Conservation (phyloP, 2,329 filamentous ascomycete genomes). For the Arachnomyces sp. region DNA sequence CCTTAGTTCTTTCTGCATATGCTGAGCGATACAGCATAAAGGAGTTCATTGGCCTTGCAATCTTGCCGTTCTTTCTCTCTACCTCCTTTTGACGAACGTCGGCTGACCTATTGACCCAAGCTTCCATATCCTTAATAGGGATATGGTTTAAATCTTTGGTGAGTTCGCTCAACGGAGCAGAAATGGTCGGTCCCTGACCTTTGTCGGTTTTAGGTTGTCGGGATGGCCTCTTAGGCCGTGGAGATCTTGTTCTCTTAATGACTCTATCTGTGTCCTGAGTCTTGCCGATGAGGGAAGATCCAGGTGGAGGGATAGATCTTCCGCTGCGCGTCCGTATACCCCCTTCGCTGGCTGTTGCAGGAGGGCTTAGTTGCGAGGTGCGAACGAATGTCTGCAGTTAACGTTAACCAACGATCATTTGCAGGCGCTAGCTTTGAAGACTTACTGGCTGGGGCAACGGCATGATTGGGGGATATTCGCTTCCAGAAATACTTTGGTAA, state of each 20-base stretch:
- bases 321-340: slow-evolving; percentile 10
- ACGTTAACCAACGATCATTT: neutral
- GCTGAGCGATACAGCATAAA: slow-evolving; percentile 97
- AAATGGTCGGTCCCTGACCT: slow-evolving; percentile 7
- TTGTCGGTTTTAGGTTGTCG: slow-evolving; percentile 12
- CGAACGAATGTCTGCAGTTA: slow-evolving; percentile 5
- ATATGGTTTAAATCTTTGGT: slow-evolving; percentile 32
- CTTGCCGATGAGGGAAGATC: slow-evolving; percentile 5
- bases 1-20: slow-evolving; percentile 78
- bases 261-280: slow-evolving; percentile 9
- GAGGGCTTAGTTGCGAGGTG: neutral
- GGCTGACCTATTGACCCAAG: slow-evolving; percentile 64
- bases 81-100: slow-evolving; percentile 62
- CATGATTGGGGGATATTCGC: slow-evolving; percentile 6
- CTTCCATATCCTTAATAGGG: slow-evolving; percentile 66
- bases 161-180: slow-evolving; percentile 15
- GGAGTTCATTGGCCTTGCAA: slow-evolving; percentile 91
- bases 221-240: slow-evolving; percentile 13
- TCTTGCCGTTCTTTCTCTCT: slow-evolving; percentile 62
- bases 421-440: neutral
- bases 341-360: slow-evolving; percentile 4
- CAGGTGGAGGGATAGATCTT: slow-evolving; percentile 4
- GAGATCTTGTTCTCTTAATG: slow-evolving; percentile 11
- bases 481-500: slow-evolving; percentile 6
- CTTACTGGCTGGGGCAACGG: slow-evolving; percentile 9